Evolutionary conservation across 805 yeast genomes (phyloP), one percentile per base, ranked within the genome.

Genomic region (Torulaspora maleeae): DNA sequence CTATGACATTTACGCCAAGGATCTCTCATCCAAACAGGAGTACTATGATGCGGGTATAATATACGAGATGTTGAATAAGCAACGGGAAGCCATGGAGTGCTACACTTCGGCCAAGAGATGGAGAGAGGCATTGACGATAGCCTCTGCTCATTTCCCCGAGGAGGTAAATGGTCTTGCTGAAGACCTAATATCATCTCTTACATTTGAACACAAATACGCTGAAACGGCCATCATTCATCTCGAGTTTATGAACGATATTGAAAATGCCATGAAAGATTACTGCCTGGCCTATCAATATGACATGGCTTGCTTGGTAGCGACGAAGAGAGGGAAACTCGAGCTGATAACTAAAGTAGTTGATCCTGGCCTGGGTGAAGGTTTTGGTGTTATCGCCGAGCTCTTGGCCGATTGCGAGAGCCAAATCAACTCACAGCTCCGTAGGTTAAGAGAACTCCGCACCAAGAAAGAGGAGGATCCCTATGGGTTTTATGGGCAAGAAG

Each of bases 391-490:
- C 50, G 91, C 95, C 4, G 98, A 93, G 66, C 71, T 93, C 27
- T 64, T 91, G 32, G 93, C 96, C n/a, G 99, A 93, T 63, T 93
- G 97, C 70, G 80, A 79, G 55, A 79, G 84, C 12, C 99, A 93
- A 71, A 67, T 86, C 16, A 76, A 72, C 36, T 85, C 98, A 0
- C 99, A 93, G 67, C 69, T 89, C 53, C 78, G 71, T 49, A 79
- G 99, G 60, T 68, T 93, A 50, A 76, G 96, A 45, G 97, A 89
- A 55, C 72, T 93, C 45, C 77, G 99, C 55, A 73, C 76, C 13
- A 90, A 90, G 72, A 91, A 91, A 56, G 77, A 72, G 38, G 82
- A 79, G 49, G 95, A 91, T 64, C 96, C 96, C 13, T 82, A 80
- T 60, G 83, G 86, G 1, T 91, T 87, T 60, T 90, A 83, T 60